Evolutionary conservation across 306 rosid species (phyloP), one percentile per base, ranked within the genome.

Genomic region (Argentina anserina): DNA sequence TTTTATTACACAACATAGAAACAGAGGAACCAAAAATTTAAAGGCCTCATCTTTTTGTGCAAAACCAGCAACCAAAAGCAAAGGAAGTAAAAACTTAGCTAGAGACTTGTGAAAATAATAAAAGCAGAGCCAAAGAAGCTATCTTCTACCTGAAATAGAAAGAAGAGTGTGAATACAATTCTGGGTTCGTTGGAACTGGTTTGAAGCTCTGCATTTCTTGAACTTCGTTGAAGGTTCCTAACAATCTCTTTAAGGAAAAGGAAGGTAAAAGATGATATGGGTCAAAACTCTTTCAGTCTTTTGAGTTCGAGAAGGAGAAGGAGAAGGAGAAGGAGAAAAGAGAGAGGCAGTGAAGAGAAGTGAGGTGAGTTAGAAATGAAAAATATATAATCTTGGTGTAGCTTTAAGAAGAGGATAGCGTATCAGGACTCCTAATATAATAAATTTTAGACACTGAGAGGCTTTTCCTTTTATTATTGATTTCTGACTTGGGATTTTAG

Each of bases 401-500:
- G 73, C 91, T 82, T 87, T 71, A 84, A 84, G 87, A 79, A 79
- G 80, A 67, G 84, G 84, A 84, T 81, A 42, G 83, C 82, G 82
- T 77, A 86, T 81, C 83, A 81, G 84, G 79, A 80, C 78, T 31
- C 12, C 33, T 62, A 69, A 75, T 40, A 64, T 82, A 73, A 78
- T 69, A 69, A 69, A 45, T 25, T 34, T 75, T 17, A 21, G 43
- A 47, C 49, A 43, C 37, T 28, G 18, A n/a, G 79, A 76, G 81
- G 70, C 72, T 71, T 81, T 83, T n/a, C n/a, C n/a, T n/a, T 78
- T 80, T 69, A 82, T 88, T 80, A 86, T 85, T 90, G 90, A 90
- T 77, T 65, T 85, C 88, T 81, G 90, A 90, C 86, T 84, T 78
- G 88, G 90, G 92, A 86, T 88, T 93, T 93, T 84, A 84, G 82